Conservation (phyloP, 331 rosid genomes). For the Rhamnella rubrinervis region DNA sequence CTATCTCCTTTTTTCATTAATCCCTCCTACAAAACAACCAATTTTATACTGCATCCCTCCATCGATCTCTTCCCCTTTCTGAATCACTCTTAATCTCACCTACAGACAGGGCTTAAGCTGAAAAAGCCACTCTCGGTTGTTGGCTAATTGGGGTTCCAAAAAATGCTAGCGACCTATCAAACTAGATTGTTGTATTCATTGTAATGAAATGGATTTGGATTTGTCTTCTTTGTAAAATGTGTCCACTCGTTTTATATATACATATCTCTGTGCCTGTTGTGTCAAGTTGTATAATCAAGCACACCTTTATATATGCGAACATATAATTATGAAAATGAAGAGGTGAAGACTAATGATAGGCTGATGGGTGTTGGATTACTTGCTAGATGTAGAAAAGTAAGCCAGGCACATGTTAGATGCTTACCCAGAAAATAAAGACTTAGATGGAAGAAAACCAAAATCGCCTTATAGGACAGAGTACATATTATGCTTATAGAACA, state of each 20-base stretch:
- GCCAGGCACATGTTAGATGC: slow-evolving; percentile 18
- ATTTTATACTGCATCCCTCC: too few species aligned
- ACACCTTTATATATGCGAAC: neutral
- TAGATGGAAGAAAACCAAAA: neutral
- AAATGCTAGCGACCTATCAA: slow-evolving; percentile 14
- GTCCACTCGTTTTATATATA: neutral
- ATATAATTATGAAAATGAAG: neutral
- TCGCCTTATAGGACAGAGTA: slow-evolving; percentile 39
- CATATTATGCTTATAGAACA: slow-evolving; percentile 7
- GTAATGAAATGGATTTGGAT: neutral
- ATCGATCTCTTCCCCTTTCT: too few species aligned
- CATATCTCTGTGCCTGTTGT: neutral
- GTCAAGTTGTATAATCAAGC: neutral
- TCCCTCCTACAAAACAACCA: too few species aligned
- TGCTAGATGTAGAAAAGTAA: neutral
- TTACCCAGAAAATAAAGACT: slow-evolving; percentile 4
- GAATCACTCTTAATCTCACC: too few species aligned
- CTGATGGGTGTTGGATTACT: neutral
- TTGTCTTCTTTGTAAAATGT: slow-evolving; percentile 8
- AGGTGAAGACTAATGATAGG: neutral
- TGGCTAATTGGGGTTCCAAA: neutral
- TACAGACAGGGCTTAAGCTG: too few species aligned
- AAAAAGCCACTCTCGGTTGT: too few species aligned
- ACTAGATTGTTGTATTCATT: slow-evolving; percentile 8
- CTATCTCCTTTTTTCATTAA: too few species aligned